Percentiles rank a stretch among this genome's conserved stretches.
Evolutionary conservation across 2,329 filamentous ascomycete species (phyloP).

Genomic region (Botrytis hyacinthi): DNA sequence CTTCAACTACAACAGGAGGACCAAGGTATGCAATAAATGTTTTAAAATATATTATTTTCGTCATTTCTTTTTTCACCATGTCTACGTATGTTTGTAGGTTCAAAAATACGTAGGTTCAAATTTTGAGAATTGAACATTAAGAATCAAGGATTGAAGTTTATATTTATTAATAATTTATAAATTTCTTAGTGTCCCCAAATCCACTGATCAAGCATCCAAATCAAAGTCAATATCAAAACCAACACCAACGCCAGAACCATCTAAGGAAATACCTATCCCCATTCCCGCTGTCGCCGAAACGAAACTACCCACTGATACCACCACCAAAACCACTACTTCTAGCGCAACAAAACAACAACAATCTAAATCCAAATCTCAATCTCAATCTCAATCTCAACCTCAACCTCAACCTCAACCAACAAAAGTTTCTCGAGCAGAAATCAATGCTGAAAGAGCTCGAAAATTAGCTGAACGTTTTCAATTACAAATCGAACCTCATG

Average conservation of each 20-base stretch:
- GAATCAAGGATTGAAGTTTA: not conserved
- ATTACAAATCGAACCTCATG: slow-evolving; percentile 39
- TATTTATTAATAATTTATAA: not conserved
- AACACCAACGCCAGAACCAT: not conserved
- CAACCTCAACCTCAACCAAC: slow-evolving; percentile 22
- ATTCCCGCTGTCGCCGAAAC: slow-evolving; percentile 12
- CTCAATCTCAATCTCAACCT: slow-evolving; percentile 18
- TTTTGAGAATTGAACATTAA: not conserved
- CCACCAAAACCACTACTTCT: not conserved
- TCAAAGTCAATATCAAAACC: not conserved
- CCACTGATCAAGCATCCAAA: not conserved
- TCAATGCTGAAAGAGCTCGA: slow-evolving; percentile 38
- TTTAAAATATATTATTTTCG: not conserved
- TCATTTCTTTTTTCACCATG: not conserved
- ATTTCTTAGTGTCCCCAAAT: not conserved
- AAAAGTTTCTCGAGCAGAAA: slow-evolving; percentile 33
- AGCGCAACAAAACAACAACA: slow-evolving; percentile 9
- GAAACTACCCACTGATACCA: not conserved
- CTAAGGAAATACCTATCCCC: slow-evolving; percentile 17
- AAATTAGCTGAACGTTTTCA: slow-evolving; percentile 42
- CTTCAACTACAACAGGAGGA: slow-evolving; percentile 4
- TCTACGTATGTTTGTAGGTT: not conserved
- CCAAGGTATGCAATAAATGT: slow-evolving; percentile 29
- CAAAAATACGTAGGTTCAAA: not conserved
- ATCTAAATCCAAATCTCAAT: not conserved